A percentile compares a stretch with the other conserved stretches of the same genome.
phyloP scores from a whole-genome alignment of 1,284 basidiomycete genomes.

The Papiliotrema terrestris region DNA sequence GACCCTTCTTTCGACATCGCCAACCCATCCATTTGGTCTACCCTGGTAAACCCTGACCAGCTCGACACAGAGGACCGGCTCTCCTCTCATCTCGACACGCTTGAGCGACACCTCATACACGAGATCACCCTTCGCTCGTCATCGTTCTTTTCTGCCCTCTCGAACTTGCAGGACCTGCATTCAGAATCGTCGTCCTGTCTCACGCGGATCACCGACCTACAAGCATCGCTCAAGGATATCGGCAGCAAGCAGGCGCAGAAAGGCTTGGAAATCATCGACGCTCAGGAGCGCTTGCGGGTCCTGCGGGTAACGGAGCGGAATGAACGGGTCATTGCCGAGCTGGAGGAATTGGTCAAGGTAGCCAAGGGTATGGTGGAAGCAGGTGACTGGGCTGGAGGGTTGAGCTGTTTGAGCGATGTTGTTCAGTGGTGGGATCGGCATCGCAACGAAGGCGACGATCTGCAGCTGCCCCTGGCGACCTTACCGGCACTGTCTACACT shows the following conservation, averaged over 20 bases:
- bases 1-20: slow-evolving; percentile 75
- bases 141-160: slow-evolving; percentile 93
- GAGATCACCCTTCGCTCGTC: slow-evolving; percentile 88
- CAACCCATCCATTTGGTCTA: slow-evolving; percentile 74
- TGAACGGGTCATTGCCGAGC: slow-evolving; percentile 63
- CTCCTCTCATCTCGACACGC: slow-evolving; percentile 86
- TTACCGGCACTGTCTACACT: slow-evolving; percentile 67
- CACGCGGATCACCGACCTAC: slow-evolving; percentile 68
- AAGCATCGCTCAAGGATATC: slow-evolving; percentile 67
- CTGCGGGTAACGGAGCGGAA: slow-evolving; percentile 61
- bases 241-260: slow-evolving; percentile 72
- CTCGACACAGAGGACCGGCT: slow-evolving; percentile 79
- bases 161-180: slow-evolving; percentile 88
- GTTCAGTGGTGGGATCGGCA: slow-evolving; percentile 61
- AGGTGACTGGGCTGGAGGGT: slow-evolving; percentile 79
- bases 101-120: slow-evolving; percentile 90
- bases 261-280: slow-evolving; percentile 68
- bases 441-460: not conserved
- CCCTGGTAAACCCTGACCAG: slow-evolving; percentile 54
- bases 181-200: slow-evolving; percentile 83
- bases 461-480: slow-evolving; percentile 49
- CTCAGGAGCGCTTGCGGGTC: slow-evolving; percentile 62
- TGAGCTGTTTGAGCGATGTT: slow-evolving; percentile 71
- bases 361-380: slow-evolving; percentile 68
- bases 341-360: slow-evolving; percentile 70